Percentiles rank a stretch among this genome's conserved stretches.
These are phyloP conservation scores for Rhizophora apiculata DNA, from an alignment of 345 rosid genomes.

Conservation along the genomic window DNA sequence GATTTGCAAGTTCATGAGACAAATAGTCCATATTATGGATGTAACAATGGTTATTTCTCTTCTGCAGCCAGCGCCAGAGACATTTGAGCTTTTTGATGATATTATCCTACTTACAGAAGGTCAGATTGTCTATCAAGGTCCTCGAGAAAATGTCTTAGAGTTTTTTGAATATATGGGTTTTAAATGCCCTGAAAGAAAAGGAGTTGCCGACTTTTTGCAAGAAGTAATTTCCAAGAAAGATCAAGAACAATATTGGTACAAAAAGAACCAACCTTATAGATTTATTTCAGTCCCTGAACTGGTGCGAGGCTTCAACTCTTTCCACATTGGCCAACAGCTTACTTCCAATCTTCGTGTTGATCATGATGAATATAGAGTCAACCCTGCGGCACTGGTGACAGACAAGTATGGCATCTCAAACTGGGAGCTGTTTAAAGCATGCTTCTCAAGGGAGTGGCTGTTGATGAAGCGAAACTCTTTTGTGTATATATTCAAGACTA, in stretches of 20 bases:
- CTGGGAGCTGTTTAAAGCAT: constrained; percentile 45
- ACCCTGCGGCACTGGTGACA: constrained; percentile 40
- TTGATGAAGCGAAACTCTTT: constrained; percentile 38
- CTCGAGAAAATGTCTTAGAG: constrained; percentile 34
- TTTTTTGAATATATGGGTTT: constrained; percentile 46
- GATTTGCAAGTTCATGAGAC: constrained; percentile 43
- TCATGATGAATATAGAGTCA: constrained; percentile 29
- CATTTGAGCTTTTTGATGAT: constrained; percentile 47
- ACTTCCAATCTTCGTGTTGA: constrained; percentile 26
- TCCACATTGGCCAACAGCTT: constrained; percentile 33
- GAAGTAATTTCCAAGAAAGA: constrained; percentile 52
- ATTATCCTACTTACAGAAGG: constrained; percentile 45
- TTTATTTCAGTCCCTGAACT: constrained; percentile 34
- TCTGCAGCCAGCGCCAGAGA: constrained; percentile 52
- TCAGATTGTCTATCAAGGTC: constrained; percentile 48
- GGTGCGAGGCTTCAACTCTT: constrained; percentile 34
- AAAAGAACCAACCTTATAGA: constrained; percentile 32
- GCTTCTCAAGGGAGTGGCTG: constrained; percentile 46
- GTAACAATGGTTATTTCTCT: constrained; percentile 48
- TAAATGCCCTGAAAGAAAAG: constrained; percentile 50
- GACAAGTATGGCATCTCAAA: constrained; percentile 43
- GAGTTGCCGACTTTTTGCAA: constrained; percentile 48
- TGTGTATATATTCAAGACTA: constrained; percentile 42
- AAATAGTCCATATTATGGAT: constrained; percentile 48
- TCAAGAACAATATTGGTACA: constrained; percentile 48